Evolutionary conservation across 148 eudicot species (phyloP), one percentile per base, ranked within the genome.

Genomic region (Heliamphora exappendiculata): DNA sequence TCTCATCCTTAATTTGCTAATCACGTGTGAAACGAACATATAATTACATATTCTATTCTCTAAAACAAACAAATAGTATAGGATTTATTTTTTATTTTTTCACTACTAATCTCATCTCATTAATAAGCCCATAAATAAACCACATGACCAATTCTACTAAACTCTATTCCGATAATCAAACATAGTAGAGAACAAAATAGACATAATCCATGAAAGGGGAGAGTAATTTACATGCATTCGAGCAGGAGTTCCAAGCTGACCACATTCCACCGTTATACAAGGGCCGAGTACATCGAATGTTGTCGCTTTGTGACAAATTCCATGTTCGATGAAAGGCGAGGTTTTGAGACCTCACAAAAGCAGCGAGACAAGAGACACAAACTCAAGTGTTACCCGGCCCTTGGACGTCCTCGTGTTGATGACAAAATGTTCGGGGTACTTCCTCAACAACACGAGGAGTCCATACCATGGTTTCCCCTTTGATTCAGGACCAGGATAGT

Each of bases 391-490:
- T 67, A 93, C 82, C 12, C 89, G 87, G n/a, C 92, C 93, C 82
- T 87, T 88, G 31, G 96, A n/a, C n/a, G n/a, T 85, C 76, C 92
- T 87, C 1, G 91, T 88, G 80, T 93, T 91, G 84, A 93, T 88
- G 69, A 93, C 98, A 75, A 93, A 91, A 71, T 93, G 96, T 70
- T 93, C 98, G 0, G 94, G 94, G 73, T 89, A 91, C 76, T 90
- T 93, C 86, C 94, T 88, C 62, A 93, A 82, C 87, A 93, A 66
- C 89, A 89, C 82, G 36, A 93, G 83, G 86, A 91, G 81, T 63
- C 96, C 96, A 62, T 82, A 85, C 98, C 98, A 93, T 2, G 96
- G 98, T 80, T 93, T 93, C 67, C 86, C 90, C 51, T 83, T 81
- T 34, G 93, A 88, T 78, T 93, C 93, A 34, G 87, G 86, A 76